Evolutionary conservation across 768 basidiomycete species (phyloP).

Genomic region (Mycena vitilis): DNA sequence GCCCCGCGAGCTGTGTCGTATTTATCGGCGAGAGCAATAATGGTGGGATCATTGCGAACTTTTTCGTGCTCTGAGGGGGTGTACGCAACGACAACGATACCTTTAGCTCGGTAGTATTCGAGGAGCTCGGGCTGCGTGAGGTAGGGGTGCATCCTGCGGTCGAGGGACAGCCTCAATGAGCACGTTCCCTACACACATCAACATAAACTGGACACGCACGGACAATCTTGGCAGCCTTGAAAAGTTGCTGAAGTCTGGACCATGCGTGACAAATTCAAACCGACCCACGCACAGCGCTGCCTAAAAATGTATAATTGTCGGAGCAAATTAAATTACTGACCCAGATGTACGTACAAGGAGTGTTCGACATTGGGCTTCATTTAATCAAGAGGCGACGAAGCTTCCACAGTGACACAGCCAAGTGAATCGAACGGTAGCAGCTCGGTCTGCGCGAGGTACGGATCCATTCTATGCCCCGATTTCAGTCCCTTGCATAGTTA

Average conservation of each 20-base stretch:
- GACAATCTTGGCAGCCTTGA: slow-evolving; percentile 54
- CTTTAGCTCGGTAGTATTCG: slow-evolving; percentile 60
- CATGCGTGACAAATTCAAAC: no score
- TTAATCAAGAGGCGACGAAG: no score
- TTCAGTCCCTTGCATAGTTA: neutral
- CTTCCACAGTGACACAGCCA: no score
- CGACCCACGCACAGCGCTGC: no score
- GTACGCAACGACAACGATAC: slow-evolving; percentile 63
- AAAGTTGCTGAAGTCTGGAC: slow-evolving; percentile 54
- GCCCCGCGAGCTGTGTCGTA: slow-evolving; percentile 68
- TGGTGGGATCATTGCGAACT: slow-evolving; percentile 59
- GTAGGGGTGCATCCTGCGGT: slow-evolving; percentile 61
- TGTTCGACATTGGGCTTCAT: no score
- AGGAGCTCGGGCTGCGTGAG: slow-evolving; percentile 59
- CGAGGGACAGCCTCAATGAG: no score
- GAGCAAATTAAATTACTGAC: no score
- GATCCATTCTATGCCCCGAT: slow-evolving; percentile 53
- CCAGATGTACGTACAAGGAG: no score
- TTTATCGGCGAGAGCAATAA: slow-evolving; percentile 58
- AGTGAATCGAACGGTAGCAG: neutral
- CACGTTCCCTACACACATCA: no score
- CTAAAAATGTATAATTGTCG: neutral
- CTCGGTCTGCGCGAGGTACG: slow-evolving; percentile 61
- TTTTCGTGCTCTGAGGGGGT: slow-evolving; percentile 58
- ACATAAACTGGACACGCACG: no score